Conservation (phyloP, 768 basidiomycete species). For the Kwoniella sp. region DNA sequence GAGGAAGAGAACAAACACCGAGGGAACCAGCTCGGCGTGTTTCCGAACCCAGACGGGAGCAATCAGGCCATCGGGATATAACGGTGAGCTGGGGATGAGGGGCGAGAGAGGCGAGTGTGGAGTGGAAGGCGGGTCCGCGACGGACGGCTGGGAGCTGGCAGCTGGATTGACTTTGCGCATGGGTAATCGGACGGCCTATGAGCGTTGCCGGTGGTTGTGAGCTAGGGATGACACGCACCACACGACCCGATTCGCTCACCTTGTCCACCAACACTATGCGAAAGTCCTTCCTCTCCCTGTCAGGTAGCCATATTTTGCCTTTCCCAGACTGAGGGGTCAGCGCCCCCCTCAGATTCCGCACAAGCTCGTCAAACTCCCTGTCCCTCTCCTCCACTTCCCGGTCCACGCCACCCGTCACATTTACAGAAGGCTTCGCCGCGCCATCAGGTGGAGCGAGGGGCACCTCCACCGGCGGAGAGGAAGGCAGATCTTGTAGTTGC, state of each 20-base stretch:
- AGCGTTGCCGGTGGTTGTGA: background rate
- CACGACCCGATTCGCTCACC: constrained; percentile 48
- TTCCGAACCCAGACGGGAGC: constrained; percentile 98
- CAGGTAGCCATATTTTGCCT: constrained; percentile 38
- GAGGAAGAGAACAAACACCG: constrained; percentile 87
- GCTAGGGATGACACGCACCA: background rate
- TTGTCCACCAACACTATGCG: constrained; percentile 81
- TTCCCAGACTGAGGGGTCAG: constrained; percentile 28
- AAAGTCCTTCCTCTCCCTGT: constrained; percentile 55
- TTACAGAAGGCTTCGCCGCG: background rate
- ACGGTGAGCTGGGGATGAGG: constrained; percentile 75
- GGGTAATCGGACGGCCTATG: constrained; percentile 70
- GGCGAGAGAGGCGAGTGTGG: constrained; percentile 92
- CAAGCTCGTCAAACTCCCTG: constrained; percentile 38
- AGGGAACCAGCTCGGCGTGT: constrained; percentile 83
- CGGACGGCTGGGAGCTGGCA: constrained; percentile 14
- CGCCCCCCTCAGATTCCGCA: constrained; percentile 28
- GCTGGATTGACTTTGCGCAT: constrained; percentile 64
- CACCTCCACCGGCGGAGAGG: constrained; percentile 1
- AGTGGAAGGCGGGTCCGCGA: constrained; percentile 52
- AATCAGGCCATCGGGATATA: constrained; percentile 91
- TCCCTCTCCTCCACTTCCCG: constrained; percentile 18
- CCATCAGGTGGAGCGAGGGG: background rate
- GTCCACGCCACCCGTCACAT: background rate
- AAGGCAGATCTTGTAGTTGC: constrained; percentile 1